Conservation (phyloP, 306 rosid genomes). For the Spatholobus suberectus region DNA sequence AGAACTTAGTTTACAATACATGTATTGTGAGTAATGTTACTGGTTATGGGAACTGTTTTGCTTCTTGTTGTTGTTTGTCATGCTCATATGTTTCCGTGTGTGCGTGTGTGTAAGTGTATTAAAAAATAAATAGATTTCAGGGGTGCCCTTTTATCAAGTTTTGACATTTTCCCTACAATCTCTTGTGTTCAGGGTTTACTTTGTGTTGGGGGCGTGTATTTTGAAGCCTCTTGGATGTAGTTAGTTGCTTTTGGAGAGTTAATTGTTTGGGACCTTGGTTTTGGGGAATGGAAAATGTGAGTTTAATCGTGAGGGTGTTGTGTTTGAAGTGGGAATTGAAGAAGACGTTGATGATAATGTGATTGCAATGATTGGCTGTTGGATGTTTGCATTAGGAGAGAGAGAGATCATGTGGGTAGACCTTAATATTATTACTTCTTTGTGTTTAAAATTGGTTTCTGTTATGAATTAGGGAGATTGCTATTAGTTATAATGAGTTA, state of each 20-base stretch:
- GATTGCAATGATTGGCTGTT: conserved; percentile 1
- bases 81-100: background rate
- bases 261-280: background rate
- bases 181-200: background rate
- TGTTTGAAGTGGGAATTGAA: conserved; percentile 13
- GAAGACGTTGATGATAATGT: background rate
- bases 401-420: background rate
- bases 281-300: background rate
- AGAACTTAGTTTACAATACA: background rate
- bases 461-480: conserved; percentile 10
- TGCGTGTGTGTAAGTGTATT: background rate
- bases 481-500: background rate
- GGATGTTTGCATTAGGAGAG: background rate
- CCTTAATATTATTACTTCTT: background rate
- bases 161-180: background rate
- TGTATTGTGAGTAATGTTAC: background rate
- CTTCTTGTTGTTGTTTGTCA: background rate
- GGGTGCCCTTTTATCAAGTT: conserved; percentile 23
- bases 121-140: background rate
- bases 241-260: conserved; percentile 10
- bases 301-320: background rate
- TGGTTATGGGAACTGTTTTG: background rate
- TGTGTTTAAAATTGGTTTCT: background rate
- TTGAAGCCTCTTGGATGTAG: background rate
- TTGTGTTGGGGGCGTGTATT: background rate